Evolutionary conservation across 148 eudicot species (phyloP).

Genomic region (Chenopodium berlandieri): DNA sequence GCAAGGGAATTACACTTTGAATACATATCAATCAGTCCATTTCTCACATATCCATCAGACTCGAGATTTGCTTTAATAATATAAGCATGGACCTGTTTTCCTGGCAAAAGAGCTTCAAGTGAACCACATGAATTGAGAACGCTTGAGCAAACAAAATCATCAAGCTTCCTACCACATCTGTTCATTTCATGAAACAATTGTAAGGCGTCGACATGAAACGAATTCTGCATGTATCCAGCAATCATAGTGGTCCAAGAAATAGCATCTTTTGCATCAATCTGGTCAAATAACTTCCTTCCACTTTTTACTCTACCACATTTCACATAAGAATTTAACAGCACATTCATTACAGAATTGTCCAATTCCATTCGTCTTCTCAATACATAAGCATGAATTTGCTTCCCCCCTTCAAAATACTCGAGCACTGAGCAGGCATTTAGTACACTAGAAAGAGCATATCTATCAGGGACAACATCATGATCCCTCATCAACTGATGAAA

Average conservation of each 20-base stretch:
- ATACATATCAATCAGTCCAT: constrained; percentile 73
- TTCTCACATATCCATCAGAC: constrained; percentile 64
- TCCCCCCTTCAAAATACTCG: constrained; percentile 52
- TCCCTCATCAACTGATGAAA: constrained; percentile 41
- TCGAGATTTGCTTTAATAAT: constrained; percentile 50
- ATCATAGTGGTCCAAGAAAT: constrained; percentile 77
- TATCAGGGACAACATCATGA: constrained; percentile 50
- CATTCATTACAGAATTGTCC: constrained; percentile 52
- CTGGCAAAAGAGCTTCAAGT: constrained; percentile 49
- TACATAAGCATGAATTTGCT: constrained; percentile 59
- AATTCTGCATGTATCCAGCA: constrained; percentile 74
- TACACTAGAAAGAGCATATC: constrained; percentile 53
- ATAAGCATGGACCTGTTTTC: constrained; percentile 58
- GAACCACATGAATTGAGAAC: constrained; percentile 67
- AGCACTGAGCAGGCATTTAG: constrained; percentile 54
- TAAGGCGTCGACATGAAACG: constrained; percentile 48
- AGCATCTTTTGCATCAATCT: constrained; percentile 43
- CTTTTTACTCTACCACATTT: constrained; percentile 54
- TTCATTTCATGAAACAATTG: constrained; percentile 49
- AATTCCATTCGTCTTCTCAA: constrained; percentile 46
- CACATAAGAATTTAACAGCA: constrained; percentile 57
- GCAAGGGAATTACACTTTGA: constrained; percentile 51
- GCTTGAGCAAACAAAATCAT: constrained; percentile 68
- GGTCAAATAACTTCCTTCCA: constrained; percentile 46
- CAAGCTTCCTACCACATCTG: constrained; percentile 48